These are phyloP conservation scores for Saitoella complicata DNA, from an alignment of 805 yeast species.

Conservation along the genomic window DNA sequence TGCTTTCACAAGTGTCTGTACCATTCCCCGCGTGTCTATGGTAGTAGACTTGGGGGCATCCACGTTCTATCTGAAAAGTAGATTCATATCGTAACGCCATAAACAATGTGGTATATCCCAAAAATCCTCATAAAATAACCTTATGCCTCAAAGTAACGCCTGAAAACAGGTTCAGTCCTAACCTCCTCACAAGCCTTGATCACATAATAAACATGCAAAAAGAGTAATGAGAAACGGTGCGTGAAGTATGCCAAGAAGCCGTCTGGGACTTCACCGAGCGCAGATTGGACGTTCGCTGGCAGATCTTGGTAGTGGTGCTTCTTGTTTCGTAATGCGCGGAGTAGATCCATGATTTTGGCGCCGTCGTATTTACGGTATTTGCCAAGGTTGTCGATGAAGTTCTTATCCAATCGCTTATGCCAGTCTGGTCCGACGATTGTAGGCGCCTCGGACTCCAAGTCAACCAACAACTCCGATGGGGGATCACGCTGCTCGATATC, in stretches of 20 bases:
- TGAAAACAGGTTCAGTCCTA: too few species aligned
- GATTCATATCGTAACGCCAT: too few species aligned
- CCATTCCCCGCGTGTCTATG: too few species aligned
- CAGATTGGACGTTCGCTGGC: conserved; percentile 44
- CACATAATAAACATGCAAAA: conserved; percentile 38
- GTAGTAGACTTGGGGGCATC: too few species aligned
- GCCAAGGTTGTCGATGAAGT: conserved; percentile 68
- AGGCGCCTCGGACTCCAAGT: conserved; percentile 37
- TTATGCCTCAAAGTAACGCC: too few species aligned
- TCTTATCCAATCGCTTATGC: conserved; percentile 55
- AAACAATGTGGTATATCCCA: too few species aligned
- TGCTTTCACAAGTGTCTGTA: too few species aligned
- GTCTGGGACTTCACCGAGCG: conserved; percentile 67
- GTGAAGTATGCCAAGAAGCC: conserved; percentile 73
- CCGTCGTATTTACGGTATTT: conserved; percentile 79
- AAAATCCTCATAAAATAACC: too few species aligned
- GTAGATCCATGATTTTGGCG: conserved; percentile 61
- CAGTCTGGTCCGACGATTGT: conserved; percentile 46
- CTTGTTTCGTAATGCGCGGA: conserved; percentile 82
- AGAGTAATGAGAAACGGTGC: conserved; percentile 54
- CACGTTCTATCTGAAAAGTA: too few species aligned
- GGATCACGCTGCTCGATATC: conserved; percentile 75
- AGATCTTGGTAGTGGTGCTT: conserved; percentile 88
- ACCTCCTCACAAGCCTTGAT: too few species aligned
- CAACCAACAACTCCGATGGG: conserved; percentile 41